These are phyloP conservation scores for Diaporthe sp. DNA, from an alignment of 2,329 filamentous ascomycete genomes.

Conservation along the genomic window DNA sequence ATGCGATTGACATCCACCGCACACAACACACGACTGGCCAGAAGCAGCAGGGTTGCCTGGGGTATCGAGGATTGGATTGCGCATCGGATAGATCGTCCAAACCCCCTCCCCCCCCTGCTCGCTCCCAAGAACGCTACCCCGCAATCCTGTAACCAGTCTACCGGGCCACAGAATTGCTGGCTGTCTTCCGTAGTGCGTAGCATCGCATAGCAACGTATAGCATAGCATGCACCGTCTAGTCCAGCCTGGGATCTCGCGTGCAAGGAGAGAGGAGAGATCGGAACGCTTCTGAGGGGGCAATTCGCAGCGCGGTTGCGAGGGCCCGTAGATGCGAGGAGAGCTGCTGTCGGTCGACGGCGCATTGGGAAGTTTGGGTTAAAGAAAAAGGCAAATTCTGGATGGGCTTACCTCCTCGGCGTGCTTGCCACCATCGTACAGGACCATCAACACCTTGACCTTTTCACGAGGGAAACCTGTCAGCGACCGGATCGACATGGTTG, in stretches of 20 bases:
- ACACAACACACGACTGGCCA: neutral
- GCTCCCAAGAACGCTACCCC: slow-evolving; percentile 26
- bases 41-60: neutral
- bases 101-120: slow-evolving; percentile 16
- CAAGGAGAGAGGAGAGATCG: neutral
- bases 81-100: slow-evolving; percentile 4
- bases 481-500: slow-evolving; percentile 69
- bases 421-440: slow-evolving; percentile 92
- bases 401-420: slow-evolving; percentile 85
- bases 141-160: slow-evolving; percentile 33
- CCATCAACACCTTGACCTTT: slow-evolving; percentile 95
- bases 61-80: neutral
- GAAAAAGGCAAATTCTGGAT: neutral
- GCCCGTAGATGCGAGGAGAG: neutral
- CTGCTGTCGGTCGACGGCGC: slow-evolving; percentile 23
- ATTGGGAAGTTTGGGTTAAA: slow-evolving; percentile 23
- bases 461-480: slow-evolving; percentile 61
- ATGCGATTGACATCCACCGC: neutral
- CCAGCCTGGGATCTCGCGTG: neutral
- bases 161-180: slow-evolving; percentile 25
- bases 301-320: neutral
- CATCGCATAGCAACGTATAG: slow-evolving; percentile 3
- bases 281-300: neutral
- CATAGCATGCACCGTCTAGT: neutral
- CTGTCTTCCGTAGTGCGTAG: neutral